Evolutionary conservation across 257 asterid species (phyloP).

Genomic region (Solanum acaule): DNA sequence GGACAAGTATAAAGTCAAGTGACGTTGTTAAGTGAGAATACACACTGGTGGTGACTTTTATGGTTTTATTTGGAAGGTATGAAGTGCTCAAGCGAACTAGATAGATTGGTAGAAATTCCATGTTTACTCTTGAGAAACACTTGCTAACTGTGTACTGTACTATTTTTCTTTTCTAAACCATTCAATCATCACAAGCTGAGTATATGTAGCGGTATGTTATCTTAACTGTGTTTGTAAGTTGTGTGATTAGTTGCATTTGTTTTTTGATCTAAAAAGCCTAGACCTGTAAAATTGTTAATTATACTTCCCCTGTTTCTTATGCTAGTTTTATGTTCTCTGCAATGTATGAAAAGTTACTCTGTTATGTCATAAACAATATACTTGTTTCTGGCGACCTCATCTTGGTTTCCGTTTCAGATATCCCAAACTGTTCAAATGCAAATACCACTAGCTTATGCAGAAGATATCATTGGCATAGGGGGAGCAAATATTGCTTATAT

Average conservation of each 20-base stretch:
- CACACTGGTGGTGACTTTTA: not conserved
- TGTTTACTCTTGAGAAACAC: not conserved
- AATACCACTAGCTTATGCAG: constrained; percentile 77
- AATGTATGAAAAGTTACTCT: not conserved
- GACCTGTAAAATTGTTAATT: not conserved
- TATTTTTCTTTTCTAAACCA: not conserved
- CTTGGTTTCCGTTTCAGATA: not conserved
- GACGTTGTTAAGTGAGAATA: not conserved
- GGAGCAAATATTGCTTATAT: constrained; percentile 76
- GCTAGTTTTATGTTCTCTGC: not conserved
- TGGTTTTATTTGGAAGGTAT: not conserved
- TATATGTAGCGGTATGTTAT: not conserved
- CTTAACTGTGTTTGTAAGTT: not conserved
- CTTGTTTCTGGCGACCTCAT: not conserved
- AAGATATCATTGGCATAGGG: constrained; percentile 77
- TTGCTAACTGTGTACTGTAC: not conserved
- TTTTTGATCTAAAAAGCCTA: not conserved
- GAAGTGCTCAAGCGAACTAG: not conserved
- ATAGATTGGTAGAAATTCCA: not conserved
- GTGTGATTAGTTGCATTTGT: not conserved
- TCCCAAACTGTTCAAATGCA: constrained; percentile 33
- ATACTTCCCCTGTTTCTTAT: not conserved
- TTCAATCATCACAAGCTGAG: not conserved
- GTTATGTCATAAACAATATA: not conserved
- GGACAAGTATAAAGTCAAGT: not conserved